These are phyloP conservation scores for Diaporthe longicolla DNA, from an alignment of 2,329 filamentous ascomycete species.

Conservation along the genomic window DNA sequence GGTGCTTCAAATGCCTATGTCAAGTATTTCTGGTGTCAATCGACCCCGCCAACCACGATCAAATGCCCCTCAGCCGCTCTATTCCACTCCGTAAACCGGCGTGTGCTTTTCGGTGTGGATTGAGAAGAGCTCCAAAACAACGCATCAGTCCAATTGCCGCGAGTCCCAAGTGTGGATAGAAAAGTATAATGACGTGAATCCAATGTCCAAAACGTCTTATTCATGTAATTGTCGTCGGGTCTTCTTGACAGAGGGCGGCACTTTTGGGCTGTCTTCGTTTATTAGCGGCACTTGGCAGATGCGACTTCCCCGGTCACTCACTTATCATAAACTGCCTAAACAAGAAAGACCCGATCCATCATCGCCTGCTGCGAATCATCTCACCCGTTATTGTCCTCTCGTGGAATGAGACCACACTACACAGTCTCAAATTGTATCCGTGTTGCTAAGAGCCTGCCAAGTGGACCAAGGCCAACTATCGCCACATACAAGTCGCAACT, in stretches of 20 bases:
- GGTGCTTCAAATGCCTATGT: neutral
- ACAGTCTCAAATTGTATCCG: neutral
- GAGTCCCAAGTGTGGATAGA: neutral
- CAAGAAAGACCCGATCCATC: neutral
- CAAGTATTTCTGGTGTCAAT: neutral
- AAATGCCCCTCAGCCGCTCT: conserved; percentile 1
- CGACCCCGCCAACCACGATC: conserved; percentile 3
- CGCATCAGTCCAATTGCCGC: neutral
- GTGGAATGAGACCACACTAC: too few species aligned
- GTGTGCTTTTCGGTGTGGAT: neutral
- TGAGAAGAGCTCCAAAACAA: neutral
- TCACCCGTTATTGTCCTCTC: neutral
- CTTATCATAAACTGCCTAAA: neutral
- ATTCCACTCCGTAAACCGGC: conserved; percentile 19
- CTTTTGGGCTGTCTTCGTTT: neutral
- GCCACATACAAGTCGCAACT: neutral
- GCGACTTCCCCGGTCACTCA: neutral
- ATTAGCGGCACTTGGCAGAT: conserved; percentile 31
- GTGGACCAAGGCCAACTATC: too few species aligned
- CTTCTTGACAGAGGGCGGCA: neutral
- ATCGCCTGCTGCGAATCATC: neutral
- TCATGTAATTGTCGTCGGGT: neutral
- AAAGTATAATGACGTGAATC: neutral
- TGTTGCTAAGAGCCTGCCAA: neutral
- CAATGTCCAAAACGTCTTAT: neutral